Percentiles rank a stretch among this genome's conserved stretches.
Conservation (phyloP, 176 grass and related monocot genomes). For the Phyllostachys edulis region DNA sequence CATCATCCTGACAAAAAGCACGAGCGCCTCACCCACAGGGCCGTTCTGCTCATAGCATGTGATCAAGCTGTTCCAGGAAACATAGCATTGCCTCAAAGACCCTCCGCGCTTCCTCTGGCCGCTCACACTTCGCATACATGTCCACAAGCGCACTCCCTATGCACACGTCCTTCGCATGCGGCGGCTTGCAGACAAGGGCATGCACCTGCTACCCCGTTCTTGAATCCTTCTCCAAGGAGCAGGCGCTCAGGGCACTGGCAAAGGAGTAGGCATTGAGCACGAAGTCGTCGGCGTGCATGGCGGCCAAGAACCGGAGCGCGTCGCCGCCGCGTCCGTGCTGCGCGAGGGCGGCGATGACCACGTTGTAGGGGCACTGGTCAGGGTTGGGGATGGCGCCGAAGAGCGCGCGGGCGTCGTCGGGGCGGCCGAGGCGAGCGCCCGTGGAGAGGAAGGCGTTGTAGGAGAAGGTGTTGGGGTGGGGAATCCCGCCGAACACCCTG, state of each 20-base stretch:
- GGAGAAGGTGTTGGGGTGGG: slow-evolving; percentile 33
- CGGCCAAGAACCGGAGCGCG: slow-evolving; percentile 31
- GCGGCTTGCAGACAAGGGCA: slow-evolving; percentile 22
- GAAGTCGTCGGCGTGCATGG: slow-evolving; percentile 42
- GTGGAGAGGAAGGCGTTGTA: slow-evolving; percentile 29
- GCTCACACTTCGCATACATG: slow-evolving; percentile 7
- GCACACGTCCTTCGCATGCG: slow-evolving; percentile 25
- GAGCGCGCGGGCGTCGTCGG: slow-evolving; percentile 10
- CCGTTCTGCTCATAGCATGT: slow-evolving; percentile 49
- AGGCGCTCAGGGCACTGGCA: slow-evolving; percentile 37
- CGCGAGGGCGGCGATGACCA: slow-evolving; percentile 34
- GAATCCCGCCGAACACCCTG: slow-evolving; percentile 31
- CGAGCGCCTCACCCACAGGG: slow-evolving; percentile 6
- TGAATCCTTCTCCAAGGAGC: slow-evolving; percentile 13
- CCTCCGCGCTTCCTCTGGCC: slow-evolving; percentile 19
- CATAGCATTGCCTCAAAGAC: slow-evolving; percentile 32
- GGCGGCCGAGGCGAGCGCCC: neutral
- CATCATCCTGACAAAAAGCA: slow-evolving; percentile 34
- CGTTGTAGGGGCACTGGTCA: slow-evolving; percentile 22
- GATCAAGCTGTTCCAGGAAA: slow-evolving; percentile 47
- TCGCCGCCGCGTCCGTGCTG: slow-evolving; percentile 32
- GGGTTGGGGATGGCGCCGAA: slow-evolving; percentile 26
- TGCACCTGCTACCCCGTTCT: slow-evolving; percentile 34
- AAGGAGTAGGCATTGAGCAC: slow-evolving; percentile 37
- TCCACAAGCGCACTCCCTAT: slow-evolving; percentile 17